Base-by-base conservation (phyloP, 345 rosid genomes). In the Punica granatum region DNA sequence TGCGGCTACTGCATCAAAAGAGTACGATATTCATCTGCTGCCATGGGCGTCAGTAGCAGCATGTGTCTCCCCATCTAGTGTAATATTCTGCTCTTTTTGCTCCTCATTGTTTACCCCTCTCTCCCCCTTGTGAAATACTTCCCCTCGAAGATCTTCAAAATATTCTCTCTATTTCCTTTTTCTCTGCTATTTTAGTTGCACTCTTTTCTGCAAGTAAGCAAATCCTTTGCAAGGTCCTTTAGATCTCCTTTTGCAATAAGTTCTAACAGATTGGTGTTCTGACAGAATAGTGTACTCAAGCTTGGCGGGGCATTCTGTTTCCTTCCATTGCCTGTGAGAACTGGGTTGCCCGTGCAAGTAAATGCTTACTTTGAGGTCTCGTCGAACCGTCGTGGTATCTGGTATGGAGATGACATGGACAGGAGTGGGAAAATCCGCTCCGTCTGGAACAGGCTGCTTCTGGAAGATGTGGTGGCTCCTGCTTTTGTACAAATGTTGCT, bases 21-120 rank as follows among this genome's bases (percentile, higher is more conserved):
- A 92, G 66, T 90, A 90, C 79, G 98, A 90, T 78, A 85, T 92
- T 68, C 93, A 92, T 65, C 78, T 92, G 67, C 79, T 88, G 69
- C 98, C 98, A 31, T 92, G 98, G 98, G 98, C 88, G 59, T 88
- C 98, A 18, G 84, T 88, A 75, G 98, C 98, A 42, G 98, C 98
- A 31, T 90, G 98, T 77, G 63, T 88, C 72, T 84, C 98, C 26
- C 83, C 80, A 70, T 73, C 88, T 36, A 78, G 83, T 81, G 98
- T 92, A 83, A 68, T 8, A 36, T 49, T 26, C 36, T 42, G 28
- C 56, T 42, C 36, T 56, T 49, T 48, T 26, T 46, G 60, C 58
- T 48, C 25, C 39, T 33, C 18, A 23, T 48, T 28, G 5, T 39
- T 19, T 48, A 15, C 28, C 32, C 23, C 44, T 36, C 16, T 37